phyloP scores from a whole-genome alignment of 164 flowering plant species.

The Chimonanthus salicifolius region DNA sequence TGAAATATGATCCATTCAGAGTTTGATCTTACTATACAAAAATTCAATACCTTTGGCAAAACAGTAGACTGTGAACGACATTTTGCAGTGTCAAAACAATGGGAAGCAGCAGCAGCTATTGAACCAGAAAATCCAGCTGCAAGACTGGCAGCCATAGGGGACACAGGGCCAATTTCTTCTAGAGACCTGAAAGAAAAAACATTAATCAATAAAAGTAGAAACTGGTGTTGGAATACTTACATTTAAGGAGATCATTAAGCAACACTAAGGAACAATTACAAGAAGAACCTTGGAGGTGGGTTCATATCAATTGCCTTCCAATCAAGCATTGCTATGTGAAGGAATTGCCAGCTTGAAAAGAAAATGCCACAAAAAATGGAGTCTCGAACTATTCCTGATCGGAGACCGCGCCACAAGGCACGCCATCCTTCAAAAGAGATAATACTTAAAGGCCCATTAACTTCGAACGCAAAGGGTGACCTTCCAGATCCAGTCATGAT shows the following conservation, averaged over 20 bases:
- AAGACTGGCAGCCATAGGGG: constrained; percentile 67
- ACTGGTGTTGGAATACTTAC: not conserved
- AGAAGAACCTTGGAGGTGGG: constrained; percentile 55
- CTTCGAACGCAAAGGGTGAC: constrained; percentile 60
- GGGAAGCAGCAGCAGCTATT: constrained; percentile 91
- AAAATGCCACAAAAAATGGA: constrained; percentile 74
- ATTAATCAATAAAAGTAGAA: not conserved
- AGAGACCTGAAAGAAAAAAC: constrained; percentile 27
- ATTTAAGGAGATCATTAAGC: not conserved
- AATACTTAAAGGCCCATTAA: constrained; percentile 45
- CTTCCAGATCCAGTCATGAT: constrained; percentile 92
- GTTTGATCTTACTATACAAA: not conserved
- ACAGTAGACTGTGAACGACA: constrained; percentile 71
- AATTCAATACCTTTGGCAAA: constrained; percentile 60
- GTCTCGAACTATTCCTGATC: constrained; percentile 75
- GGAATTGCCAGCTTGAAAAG: constrained; percentile 78
- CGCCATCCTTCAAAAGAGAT: constrained; percentile 79
- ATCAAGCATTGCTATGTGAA: constrained; percentile 69
- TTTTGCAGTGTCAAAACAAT: constrained; percentile 85
- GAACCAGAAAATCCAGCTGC: constrained; percentile 89
- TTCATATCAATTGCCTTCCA: constrained; percentile 85
- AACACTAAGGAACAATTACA: not conserved
- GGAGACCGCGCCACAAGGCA: constrained; percentile 75
- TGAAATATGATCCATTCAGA: not conserved
- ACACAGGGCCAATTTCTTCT: constrained; percentile 74